Percentiles rank a stretch among this genome's conserved stretches.
Conservation (phyloP, 352 stramenopile species). For the Pythium brassicae region DNA sequence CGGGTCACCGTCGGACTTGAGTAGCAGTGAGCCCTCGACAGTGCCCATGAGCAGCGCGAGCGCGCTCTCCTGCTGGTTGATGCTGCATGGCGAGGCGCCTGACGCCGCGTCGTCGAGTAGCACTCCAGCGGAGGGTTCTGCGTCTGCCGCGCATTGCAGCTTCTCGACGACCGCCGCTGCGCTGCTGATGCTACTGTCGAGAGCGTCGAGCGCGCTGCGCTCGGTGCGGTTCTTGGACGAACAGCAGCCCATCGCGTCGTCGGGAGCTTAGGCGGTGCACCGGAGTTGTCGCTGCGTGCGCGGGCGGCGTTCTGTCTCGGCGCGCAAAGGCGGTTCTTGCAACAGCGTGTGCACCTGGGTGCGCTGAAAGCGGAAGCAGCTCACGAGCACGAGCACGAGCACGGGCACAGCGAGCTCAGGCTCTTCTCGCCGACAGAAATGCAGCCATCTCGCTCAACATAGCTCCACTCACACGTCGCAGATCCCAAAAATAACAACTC, state of each 20-base stretch:
- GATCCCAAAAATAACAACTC: too few species aligned
- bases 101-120: background rate
- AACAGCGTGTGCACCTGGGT: too few species aligned
- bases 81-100: background rate
- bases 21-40: slow-evolving; percentile 17
- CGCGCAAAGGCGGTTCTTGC: background rate
- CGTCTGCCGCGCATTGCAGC: background rate
- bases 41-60: slow-evolving; percentile 35
- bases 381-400: too few species aligned
- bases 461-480: too few species aligned
- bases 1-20: slow-evolving; percentile 28
- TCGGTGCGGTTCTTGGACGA: slow-evolving; percentile 36
- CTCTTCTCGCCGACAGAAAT: too few species aligned
- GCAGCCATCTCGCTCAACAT: too few species aligned
- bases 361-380: too few species aligned
- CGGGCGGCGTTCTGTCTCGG: slow-evolving; percentile 1
- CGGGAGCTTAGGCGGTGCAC: background rate
- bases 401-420: too few species aligned
- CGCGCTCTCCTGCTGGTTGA: slow-evolving; percentile 6
- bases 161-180: background rate
- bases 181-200: background rate
- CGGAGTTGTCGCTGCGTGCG: slow-evolving; percentile 3
- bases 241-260: slow-evolving; percentile 53
- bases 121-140: background rate
- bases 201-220: background rate